phyloP scores from a whole-genome alignment of 1,139 yeast genomes.

The Blastobotrys malaysiensis region DNA sequence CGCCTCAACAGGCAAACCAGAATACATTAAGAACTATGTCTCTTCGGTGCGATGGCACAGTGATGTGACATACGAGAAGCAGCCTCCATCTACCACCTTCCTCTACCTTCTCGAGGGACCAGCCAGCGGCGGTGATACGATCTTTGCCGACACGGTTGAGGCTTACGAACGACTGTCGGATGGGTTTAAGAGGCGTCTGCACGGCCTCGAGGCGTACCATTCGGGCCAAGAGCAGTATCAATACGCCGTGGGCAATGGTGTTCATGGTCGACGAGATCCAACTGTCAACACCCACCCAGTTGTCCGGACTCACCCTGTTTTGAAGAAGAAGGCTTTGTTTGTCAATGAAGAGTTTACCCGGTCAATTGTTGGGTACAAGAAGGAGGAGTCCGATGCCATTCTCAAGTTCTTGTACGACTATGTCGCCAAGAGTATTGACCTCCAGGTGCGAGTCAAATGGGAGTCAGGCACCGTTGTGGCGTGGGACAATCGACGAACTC shows the following conservation, averaged over 20 bases:
- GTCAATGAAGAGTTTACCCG: conserved; percentile 52
- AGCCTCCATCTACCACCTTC: conserved; percentile 57
- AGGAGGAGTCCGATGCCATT: conserved; percentile 49
- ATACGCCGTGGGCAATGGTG: conserved; percentile 40
- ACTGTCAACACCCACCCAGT: conserved; percentile 50
- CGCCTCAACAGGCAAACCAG: conserved; percentile 25
- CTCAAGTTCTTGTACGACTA: conserved; percentile 47
- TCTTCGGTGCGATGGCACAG: conserved; percentile 47
- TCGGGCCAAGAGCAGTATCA: conserved; percentile 49
- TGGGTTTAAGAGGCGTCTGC: conserved; percentile 44
- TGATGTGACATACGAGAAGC: conserved; percentile 55
- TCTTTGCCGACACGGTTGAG: conserved; percentile 50
- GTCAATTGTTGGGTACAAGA: conserved; percentile 49
- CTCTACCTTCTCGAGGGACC: conserved; percentile 51
- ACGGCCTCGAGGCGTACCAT: conserved; percentile 48
- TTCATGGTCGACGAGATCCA: conserved; percentile 47
- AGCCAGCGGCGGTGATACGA: conserved; percentile 55
- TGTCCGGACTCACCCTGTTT: conserved; percentile 54
- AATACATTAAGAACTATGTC: conserved; percentile 45
- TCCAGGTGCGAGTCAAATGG: conserved; percentile 55
- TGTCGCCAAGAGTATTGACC: conserved; percentile 42
- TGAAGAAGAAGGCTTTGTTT: conserved; percentile 47
- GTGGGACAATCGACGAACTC: conserved; percentile 65
- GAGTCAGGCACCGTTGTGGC: conserved; percentile 52
- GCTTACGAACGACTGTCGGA: conserved; percentile 58